Base-by-base conservation (phyloP, 148 eudicot species). In the Limonium bicolor region DNA sequence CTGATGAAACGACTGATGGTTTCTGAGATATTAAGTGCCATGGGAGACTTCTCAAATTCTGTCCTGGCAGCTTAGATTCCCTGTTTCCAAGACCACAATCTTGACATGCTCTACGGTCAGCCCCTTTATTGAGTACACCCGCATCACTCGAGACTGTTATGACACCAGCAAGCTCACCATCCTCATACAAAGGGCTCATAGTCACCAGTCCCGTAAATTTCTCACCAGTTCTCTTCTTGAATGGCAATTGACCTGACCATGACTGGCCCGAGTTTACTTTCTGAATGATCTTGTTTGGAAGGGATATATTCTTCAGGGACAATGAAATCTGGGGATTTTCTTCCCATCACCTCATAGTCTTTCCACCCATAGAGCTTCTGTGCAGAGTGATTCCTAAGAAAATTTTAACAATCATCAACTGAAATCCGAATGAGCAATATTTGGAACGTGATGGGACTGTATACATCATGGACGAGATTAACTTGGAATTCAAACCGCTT, bases 241-340 rank as follows among this genome's bases (percentile, higher is more conserved):
- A 68, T 55, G 85, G 94, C 61, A 78, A 76, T 63, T 78, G 96
- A 63, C 93, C 93, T 21, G 96, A 68, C 96, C 96, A 86, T 35
- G 77, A 68, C 33, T 63, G 68, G 21, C 79, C 93, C 21, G 17
- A 35, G 41, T 60, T 49, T 69, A 86, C 20, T 59, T 52, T 58
- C 38, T 74, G 69, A 65, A 56, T 52, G 51, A 74, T 62, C 43
- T 46, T 62, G 9, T 62, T 55, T 64, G 37, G 56, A 46, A 12
- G 57, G 54, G 27, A 59, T 54, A 64, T 65, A 62, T 12, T 59
- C 69, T 31, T 71, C 81, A 26, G 73, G 74, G 16, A 78, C 50
- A 55, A 78, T 68, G 18, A 86, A 28, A 10, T 82, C 82, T 17
- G 27, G 28, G 17, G 44, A 66, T 31, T 43, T 57, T 45, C 55